Evolutionary conservation across 257 asterid species (phyloP).

Genomic region (Rauvolfia tetraphylla): DNA sequence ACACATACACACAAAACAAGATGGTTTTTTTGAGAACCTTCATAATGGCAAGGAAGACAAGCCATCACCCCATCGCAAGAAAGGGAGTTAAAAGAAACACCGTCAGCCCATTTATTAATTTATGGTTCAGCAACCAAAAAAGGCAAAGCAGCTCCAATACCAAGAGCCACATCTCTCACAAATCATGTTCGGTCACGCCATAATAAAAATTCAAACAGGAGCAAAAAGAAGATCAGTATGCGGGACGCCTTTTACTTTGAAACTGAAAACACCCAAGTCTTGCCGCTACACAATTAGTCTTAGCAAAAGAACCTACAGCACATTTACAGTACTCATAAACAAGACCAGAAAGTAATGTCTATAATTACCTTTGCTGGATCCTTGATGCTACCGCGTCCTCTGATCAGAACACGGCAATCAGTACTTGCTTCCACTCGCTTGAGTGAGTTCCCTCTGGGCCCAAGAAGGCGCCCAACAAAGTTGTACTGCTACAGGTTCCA

Average conservation of each 20-base stretch:
- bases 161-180: not conserved
- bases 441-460: conserved; percentile 98
- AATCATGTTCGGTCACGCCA: not conserved
- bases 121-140: not conserved
- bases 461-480: conserved; percentile 99
- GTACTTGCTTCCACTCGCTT: conserved; percentile 95
- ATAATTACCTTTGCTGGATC: conserved; percentile 78
- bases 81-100: not conserved
- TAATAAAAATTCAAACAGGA: not conserved
- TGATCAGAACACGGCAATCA: conserved; percentile 91
- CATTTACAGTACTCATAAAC: not conserved
- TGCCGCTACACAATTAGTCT: not conserved
- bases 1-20: no score
- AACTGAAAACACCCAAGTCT: not conserved
- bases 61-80: not conserved
- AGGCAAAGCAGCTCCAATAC: not conserved
- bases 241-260: not conserved
- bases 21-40: no score
- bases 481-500: conserved; percentile 58
- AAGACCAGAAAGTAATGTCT: not conserved
- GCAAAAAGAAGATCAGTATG: not conserved
- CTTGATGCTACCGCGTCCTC: conserved; percentile 99
- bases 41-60: not conserved
- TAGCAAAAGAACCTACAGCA: not conserved
- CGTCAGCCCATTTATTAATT: not conserved